Evolutionary conservation across 2,329 filamentous ascomycete species (phyloP), one percentile per base, ranked within the genome.

Genomic region (Fusarium duplospermum): DNA sequence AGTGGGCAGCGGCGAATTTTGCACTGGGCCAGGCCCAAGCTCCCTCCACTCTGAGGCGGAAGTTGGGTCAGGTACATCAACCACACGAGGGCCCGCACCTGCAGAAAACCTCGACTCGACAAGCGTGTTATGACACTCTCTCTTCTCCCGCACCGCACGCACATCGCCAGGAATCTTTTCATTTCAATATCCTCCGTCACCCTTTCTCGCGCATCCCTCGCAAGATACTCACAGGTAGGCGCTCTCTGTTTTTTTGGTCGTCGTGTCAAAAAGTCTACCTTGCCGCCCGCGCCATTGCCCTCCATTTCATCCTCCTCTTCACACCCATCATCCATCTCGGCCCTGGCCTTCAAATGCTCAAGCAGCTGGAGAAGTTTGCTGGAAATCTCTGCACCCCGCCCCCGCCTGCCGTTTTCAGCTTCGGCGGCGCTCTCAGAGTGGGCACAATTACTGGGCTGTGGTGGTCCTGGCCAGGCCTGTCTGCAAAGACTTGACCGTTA

Each of bases 361-460:
- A 56, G 40, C 74, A 67, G 57, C 63, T 65, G 58, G 67, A 60
- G 63, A 76, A 74, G 64, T 54, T 67, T 45, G 58, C 75, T 63
- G 72, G 72, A 77, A 79, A 79, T 79, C 77, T 79, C 77, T 79
- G 77, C 77, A 79, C 77, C 77, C 77, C 77, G 77, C 77, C 77
- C 77, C 77, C 77, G 77, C 77, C 77, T 76, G 74, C 77, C 71
- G 66, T 64, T 76, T 77, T 68, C 71, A 75, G 76, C 66, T 67
- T 64, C 62, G 60, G 59, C 40, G 38, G 64, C 70, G 64, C 65
- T 65, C 61, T 47, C 50, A 57, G 52, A 67, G 68, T 74, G 76
- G 74, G 69, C 64, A 67, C 56, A 38, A 68, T 52, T 52, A 67
- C 67, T 63, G 16, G 47, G 24, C 47, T 52, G 27, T 29, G 27